These are phyloP conservation scores for Misopates orontium DNA, from an alignment of 257 asterid genomes.

Conservation along the genomic window DNA sequence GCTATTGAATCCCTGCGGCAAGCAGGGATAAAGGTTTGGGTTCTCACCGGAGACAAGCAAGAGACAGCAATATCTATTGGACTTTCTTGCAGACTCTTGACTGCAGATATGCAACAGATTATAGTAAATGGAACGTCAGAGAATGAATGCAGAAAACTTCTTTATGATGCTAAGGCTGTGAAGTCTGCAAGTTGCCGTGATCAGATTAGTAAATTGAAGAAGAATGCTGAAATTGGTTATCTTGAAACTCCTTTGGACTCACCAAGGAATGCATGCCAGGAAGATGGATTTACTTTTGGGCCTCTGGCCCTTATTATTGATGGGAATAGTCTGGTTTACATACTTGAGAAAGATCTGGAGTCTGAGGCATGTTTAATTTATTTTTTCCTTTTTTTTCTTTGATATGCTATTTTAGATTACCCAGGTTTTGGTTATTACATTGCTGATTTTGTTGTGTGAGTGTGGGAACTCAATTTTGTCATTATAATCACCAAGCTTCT, in stretches of 20 bases:
- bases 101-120: constrained; percentile 88
- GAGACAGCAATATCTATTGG: constrained; percentile 98
- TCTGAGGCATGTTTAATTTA: constrained; percentile 57
- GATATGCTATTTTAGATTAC: constrained; percentile 18
- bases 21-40: constrained; percentile 99
- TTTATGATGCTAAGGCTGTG: constrained; percentile 71
- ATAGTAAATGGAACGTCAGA: constrained; percentile 87
- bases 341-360: constrained; percentile 90
- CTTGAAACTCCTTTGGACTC: constrained; percentile 48
- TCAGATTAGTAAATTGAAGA: constrained; percentile 39
- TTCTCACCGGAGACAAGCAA: constrained; percentile 98
- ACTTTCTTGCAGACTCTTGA: constrained; percentile 90
- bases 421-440: constrained; percentile 10
- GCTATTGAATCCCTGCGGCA: constrained; percentile 90
- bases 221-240: constrained; percentile 47
- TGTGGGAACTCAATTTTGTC: constrained; percentile 18
- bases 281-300: constrained; percentile 44
- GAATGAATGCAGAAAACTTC: constrained; percentile 75
- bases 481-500: constrained; percentile 31
- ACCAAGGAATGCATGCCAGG: constrained; percentile 43
- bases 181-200: constrained; percentile 40
- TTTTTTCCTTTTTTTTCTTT: constrained; percentile 12
- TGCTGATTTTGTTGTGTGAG: constrained; percentile 15
- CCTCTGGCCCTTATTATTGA: constrained; percentile 93
- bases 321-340: constrained; percentile 96